phyloP scores from a whole-genome alignment of 2,329 filamentous ascomycete species.

The Cladosporium sp. region DNA sequence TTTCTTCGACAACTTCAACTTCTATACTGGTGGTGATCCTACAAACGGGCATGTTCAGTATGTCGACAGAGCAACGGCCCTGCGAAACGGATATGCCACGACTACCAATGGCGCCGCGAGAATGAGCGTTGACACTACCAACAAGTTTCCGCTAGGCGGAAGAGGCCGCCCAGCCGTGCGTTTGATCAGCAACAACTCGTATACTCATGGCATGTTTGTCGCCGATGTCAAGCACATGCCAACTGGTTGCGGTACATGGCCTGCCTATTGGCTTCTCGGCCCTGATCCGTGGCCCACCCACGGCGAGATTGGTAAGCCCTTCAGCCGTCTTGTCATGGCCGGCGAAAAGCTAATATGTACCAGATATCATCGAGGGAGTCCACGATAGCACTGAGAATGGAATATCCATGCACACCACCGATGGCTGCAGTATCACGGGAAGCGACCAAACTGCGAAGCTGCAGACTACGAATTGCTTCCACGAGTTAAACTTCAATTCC shows the following conservation, averaged over 20 bases:
- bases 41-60: constrained; percentile 41
- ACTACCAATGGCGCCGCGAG: constrained; percentile 26
- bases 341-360: neutral
- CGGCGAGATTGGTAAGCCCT: constrained; percentile 35
- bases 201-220: constrained; percentile 42
- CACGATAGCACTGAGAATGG: constrained; percentile 32
- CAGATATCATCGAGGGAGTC: constrained; percentile 41
- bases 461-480: constrained; percentile 32
- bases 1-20: constrained; percentile 40
- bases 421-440: constrained; percentile 35
- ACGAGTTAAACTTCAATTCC: constrained; percentile 27
- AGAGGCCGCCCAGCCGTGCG: constrained; percentile 37
- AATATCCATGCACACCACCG: constrained; percentile 35
- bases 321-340: neutral
- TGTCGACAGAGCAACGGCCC: constrained; percentile 41
- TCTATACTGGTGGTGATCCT: constrained; percentile 35
- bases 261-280: constrained; percentile 43
- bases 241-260: constrained; percentile 42
- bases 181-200: constrained; percentile 39
- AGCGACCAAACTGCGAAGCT: constrained; percentile 33
- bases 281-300: constrained; percentile 41
- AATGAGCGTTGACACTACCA: constrained; percentile 38
- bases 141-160: constrained; percentile 45
- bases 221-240: constrained; percentile 42
- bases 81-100: constrained; percentile 34